Conservation (phyloP, 2,329 filamentous ascomycete genomes). For the Nothophaeocryptopus gaeumannii region DNA sequence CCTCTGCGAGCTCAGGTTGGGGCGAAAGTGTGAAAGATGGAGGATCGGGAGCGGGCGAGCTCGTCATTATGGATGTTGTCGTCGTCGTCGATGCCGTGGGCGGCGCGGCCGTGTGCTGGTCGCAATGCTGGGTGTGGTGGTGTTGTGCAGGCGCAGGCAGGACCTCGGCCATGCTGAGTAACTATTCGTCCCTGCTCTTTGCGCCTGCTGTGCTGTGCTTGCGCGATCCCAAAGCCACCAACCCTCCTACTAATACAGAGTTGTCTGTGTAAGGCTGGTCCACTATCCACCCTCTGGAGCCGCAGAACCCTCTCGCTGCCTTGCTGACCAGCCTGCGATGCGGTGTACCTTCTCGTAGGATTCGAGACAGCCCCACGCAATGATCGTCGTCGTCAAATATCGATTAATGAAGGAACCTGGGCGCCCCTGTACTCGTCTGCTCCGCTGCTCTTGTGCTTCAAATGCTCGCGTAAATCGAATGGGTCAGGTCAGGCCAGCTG, state of each 20-base stretch:
- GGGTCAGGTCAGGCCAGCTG: slow-evolving; percentile 11
- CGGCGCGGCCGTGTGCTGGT: not conserved
- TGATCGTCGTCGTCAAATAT: not conserved
- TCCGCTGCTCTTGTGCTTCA: not conserved
- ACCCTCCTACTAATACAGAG: not conserved
- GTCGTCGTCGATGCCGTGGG: not conserved
- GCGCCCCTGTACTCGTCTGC: too few relatives aligned
- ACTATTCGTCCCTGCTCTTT: not conserved
- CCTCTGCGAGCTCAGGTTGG: not conserved
- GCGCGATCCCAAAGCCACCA: slow-evolving; percentile 1
- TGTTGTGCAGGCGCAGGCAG: slow-evolving; percentile 12
- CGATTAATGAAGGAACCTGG: not conserved
- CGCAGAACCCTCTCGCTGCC: too few relatives aligned
- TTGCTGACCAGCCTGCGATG: too few relatives aligned
- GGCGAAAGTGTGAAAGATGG: slow-evolving; percentile 6
- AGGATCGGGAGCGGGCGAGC: slow-evolving; percentile 8
- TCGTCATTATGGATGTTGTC: not conserved
- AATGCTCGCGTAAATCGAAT: not conserved
- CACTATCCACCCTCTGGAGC: too few relatives aligned
- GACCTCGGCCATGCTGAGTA: slow-evolving; percentile 21
- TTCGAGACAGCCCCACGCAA: not conserved
- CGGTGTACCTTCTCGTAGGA: too few relatives aligned
- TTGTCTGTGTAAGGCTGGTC: too few relatives aligned
- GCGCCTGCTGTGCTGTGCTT: not conserved
- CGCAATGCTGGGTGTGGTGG: slow-evolving; percentile 2